These are phyloP conservation scores for Parasitella parasitica DNA, from an alignment of 371 early-diverging fungal genomes.

Conservation along the genomic window DNA sequence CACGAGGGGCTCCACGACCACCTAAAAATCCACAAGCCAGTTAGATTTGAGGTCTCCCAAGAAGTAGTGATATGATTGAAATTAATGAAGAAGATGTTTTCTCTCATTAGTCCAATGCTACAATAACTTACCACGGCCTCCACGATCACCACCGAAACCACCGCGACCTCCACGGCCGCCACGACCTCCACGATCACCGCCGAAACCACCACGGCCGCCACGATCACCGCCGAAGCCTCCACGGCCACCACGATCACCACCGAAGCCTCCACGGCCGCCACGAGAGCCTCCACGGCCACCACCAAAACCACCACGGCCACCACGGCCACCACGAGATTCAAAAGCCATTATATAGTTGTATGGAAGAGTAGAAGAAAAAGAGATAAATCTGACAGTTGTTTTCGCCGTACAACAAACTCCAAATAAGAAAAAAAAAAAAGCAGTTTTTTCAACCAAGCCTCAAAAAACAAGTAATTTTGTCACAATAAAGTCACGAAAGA, in stretches of 20 bases:
- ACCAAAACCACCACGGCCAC: conserved; percentile 32
- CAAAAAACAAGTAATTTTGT: not conserved
- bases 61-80: not conserved
- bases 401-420: not conserved
- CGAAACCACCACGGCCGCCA: conserved; percentile 49
- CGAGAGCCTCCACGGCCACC: conserved; percentile 24
- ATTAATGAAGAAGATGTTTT: not conserved
- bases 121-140: conserved; percentile 24
- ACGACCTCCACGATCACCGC: conserved; percentile 14
- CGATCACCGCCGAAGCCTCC: conserved; percentile 53
- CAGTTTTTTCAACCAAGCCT: not conserved
- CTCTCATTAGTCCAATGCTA: not conserved
- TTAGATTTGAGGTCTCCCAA: not conserved
- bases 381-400: not conserved
- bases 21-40: conserved; percentile 2
- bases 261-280: conserved; percentile 13
- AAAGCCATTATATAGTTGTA: conserved; percentile 21
- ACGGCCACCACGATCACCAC: conserved; percentile 41
- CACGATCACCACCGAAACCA: conserved; percentile 37
- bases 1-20: conserved; percentile 29
- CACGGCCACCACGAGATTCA: conserved; percentile 38
- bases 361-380: not conserved
- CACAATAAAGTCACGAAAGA: not conserved
- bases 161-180: conserved; percentile 16
- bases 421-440: no score